Evolutionary conservation across 2,329 filamentous ascomycete genomes (phyloP).

Genomic region (Hypoxylon sp.): DNA sequence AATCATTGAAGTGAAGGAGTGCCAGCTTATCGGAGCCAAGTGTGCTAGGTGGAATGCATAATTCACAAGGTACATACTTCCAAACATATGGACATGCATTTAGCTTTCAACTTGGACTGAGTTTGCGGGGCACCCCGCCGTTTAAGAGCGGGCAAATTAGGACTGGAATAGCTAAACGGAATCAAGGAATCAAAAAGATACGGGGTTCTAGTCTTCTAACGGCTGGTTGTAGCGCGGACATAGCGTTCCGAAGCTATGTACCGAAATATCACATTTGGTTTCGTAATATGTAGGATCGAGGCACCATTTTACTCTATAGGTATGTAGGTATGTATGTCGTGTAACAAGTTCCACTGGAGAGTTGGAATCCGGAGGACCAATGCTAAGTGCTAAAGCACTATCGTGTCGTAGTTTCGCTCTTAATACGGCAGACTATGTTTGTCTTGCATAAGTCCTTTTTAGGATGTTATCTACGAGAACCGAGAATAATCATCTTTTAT

Average conservation of each 20-base stretch:
- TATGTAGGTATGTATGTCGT: too few relatives aligned
- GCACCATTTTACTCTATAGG: neutral
- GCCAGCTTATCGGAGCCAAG: slow-evolving; percentile 9
- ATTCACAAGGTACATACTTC: too few relatives aligned
- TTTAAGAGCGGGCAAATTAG: neutral
- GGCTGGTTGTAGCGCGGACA: neutral
- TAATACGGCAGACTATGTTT: too few relatives aligned
- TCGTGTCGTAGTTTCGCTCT: too few relatives aligned
- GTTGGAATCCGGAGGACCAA: too few relatives aligned
- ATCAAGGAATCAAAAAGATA: neutral
- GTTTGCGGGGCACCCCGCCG: slow-evolving; percentile 6
- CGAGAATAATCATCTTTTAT: neutral
- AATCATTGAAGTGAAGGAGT: neutral
- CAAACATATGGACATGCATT: too few relatives aligned
- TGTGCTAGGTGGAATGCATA: neutral
- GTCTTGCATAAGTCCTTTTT: too few relatives aligned
- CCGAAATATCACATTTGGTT: neutral
- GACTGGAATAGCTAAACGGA: neutral
- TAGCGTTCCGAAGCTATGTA: neutral
- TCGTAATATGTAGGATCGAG: neutral
- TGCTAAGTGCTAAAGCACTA: neutral
- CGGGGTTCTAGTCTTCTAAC: neutral
- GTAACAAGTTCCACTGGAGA: too few relatives aligned
- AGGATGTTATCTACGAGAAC: neutral
- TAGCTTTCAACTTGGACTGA: neutral